Base-by-base conservation (phyloP, 2,329 filamentous ascomycete genomes). In the Penicillium fuscoglaucum region DNA sequence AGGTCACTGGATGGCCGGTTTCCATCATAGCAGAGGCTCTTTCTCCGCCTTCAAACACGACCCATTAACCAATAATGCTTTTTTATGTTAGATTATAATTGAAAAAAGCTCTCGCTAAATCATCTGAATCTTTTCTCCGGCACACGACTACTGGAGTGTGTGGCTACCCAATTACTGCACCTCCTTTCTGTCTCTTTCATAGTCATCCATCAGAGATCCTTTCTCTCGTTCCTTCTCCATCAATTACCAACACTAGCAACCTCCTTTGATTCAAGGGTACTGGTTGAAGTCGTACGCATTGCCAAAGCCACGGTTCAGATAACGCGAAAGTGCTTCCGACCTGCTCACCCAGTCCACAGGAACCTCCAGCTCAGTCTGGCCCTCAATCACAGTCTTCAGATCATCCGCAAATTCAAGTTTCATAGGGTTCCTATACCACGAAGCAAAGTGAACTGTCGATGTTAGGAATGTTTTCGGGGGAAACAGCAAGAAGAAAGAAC, bases 201-300 rank as follows among this genome's bases (percentile, higher is more conserved):
- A 7, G 13, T 35, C 33, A 8, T 35, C 33, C 33, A 17, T 7
- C 33, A 15, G 15, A 17, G 6, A 35, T 35, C 33, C 6, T 17
- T 17, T 35, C 2, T 8, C 33, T 15, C 13, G 0, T 17, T 35
- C 6, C 1, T 15, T 35, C 39, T 1, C 6, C 6, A 15, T 41
- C 19, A 8, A 19, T 24, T 41, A 15, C 5, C 12, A 21, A 19
- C 10, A 15, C 1, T 1, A 15, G 12, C 15, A 28, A 45, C 2
- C 9, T n/a, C 43, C 4, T 26, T 26, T 13, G 8, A 5, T 5
- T 28, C 26, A 46, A 29, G 47, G 21, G 8, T 17, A 9, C 70
- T 87, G 84, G 55, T 81, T 73, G 65, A 87, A 87, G 67, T 87
- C 80, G 72, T 87, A 87, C 21, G 80, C 82, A 67, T 87, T 87